A percentile compares a stretch with the other conserved stretches of the same genome.
These are phyloP conservation scores for Diplosphaera chodatii DNA, from an alignment of 139 green algal genomes.

Conservation along the genomic window DNA sequence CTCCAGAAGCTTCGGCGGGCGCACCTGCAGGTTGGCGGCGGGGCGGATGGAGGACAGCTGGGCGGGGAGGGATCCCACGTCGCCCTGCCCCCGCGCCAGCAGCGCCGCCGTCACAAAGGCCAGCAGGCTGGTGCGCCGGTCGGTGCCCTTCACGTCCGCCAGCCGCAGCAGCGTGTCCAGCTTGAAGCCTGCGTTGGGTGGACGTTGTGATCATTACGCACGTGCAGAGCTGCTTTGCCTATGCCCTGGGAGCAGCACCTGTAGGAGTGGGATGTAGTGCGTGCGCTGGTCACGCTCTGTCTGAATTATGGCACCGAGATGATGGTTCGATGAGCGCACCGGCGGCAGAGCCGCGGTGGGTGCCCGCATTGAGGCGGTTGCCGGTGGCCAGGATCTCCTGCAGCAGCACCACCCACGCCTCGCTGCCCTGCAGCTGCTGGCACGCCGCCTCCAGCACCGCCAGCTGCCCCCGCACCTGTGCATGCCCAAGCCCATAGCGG, in stretches of 20 bases:
- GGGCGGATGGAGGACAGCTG: constrained; percentile 35
- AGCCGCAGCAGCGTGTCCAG: constrained; percentile 63
- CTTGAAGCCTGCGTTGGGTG: constrained; percentile 58
- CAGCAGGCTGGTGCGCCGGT: constrained; percentile 67
- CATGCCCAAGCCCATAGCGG: no score
- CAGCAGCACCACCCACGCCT: constrained; percentile 51
- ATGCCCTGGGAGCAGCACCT: no score
- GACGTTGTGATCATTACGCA: no score
- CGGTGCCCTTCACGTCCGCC: constrained; percentile 51
- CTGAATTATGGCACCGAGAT: no score
- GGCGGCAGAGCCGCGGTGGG: constrained; percentile 40
- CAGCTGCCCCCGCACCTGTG: constrained; percentile 35
- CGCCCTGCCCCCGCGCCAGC: constrained; percentile 5
- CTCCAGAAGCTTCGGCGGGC: neutral
- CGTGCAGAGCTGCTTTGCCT: no score
- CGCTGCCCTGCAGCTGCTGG: constrained; percentile 35
- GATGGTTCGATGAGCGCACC: constrained; percentile 9
- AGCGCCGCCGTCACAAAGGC: constrained; percentile 63
- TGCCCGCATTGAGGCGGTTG: constrained; percentile 68
- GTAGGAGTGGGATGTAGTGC: no score
- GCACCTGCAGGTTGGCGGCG: constrained; percentile 52
- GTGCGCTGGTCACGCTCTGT: no score
- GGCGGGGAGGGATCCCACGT: constrained; percentile 25
- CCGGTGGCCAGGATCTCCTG: constrained; percentile 54
- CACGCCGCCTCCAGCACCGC: constrained; percentile 31